Base-by-base conservation (phyloP, 2,329 filamentous ascomycete species). In the Coniochaeta prunicola region DNA sequence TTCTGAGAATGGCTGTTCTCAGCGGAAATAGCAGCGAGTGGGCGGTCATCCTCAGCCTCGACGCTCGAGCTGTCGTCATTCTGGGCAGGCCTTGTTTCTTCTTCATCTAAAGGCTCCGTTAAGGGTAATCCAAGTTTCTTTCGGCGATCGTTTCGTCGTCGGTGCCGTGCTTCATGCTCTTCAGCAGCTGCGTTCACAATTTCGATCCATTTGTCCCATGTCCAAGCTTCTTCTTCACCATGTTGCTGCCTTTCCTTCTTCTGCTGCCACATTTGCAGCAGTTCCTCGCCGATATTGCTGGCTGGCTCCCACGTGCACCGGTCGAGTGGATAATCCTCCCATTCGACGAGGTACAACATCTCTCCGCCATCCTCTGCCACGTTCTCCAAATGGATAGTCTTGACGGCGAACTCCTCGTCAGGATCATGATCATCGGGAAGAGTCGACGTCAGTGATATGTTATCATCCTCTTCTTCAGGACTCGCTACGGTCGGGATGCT, bases 321-420 rank as follows among this genome's bases (percentile, higher is more conserved):
- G n/a, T 82, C 69, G 5, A 85, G 61, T 1, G 77, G 74, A 65
- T 87, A 92, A 1, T 75, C 79, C 28, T 76, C 73, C 88, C 88
- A 91, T 60, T 82, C 79, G 24, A 90, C 80, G 1, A 91, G 77
- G 66, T 84, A 91, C 26, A 73, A 64, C 30, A 66, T 70, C 15
- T 68, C 66, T 4, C 71, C 71, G 17, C 67, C 66, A 5, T 71
- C 71, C 4, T 73, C 63, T 4, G 67, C 58, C 9, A 69, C 61
- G 1, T 64, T 61, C 64, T 86, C 78, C 0, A 76, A 75, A 19
- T 84, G 69, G 34, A 88, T 76, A 17, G 72, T 71, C 48, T 86
- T 80, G 7, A 87, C 79, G 2, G 75, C 71, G 66, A 80, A 87
- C 60, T 82, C 79, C 15, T 74, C 70, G 28, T 77, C 73, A 2